Evolutionary conservation across 805 yeast genomes (phyloP), one percentile per base, ranked within the genome.

Genomic region (Wickerhamomyces queroliae): DNA sequence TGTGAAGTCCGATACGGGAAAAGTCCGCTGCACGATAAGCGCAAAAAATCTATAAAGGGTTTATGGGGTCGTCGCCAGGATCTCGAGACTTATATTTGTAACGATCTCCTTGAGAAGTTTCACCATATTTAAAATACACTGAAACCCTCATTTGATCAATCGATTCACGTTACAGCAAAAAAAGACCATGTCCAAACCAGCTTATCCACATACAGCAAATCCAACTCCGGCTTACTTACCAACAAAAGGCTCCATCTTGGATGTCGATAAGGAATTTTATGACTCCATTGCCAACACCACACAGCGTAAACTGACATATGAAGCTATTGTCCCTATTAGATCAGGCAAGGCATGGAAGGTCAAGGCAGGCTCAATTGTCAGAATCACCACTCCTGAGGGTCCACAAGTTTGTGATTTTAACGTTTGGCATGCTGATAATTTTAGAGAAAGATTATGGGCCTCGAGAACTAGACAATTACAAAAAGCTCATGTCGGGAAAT

Each of bases 401-500:
- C 82, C 87, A 2, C 86, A 80, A 55, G 86, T 80, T 16, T 78
- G 83, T 50, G 85, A 80, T 52, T 69, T 79, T 57, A 79, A 80
- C 58, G 71, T 76, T 37, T 80, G 85, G 85, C 74, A 72, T 48
- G 63, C 63, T 36, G 67, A 74, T 46, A 77, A 78, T 50, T 83
- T 80, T 20, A 62, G 82, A 50, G 85, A 80, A 51, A 61, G 80
- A 45, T 67, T 80, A 50, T 80, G 86, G 85, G 86, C 85, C 13
- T 71, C 83, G 5, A 64, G 86, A 53, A 78, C 83, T 0, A 66
- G 85, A 55, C 86, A 79, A 50, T 61, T 80, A 43, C 83, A 80
- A 19, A 69, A 78, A 15, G 73, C 80, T 3, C 85, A 79, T 55
- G 81, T 79, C 19, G 69, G 77, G 13, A 74, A 73, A 13, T 74